Conservation (phyloP, 352 stramenopile species). For the Peronosclerospora sorghi region DNA sequence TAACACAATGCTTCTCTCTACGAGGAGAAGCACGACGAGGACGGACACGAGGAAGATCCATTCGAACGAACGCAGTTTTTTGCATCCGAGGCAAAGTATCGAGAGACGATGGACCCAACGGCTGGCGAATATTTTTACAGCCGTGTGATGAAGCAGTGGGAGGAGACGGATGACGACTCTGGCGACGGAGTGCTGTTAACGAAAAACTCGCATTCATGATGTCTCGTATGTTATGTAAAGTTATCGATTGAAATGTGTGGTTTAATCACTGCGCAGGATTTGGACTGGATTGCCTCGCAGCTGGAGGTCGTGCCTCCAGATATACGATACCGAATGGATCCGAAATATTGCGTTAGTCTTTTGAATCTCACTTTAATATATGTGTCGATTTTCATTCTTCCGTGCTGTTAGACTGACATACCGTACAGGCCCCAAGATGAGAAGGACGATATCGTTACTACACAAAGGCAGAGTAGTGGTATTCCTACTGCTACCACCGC, state of each 20-base stretch:
- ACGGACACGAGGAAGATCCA: conserved; percentile 3
- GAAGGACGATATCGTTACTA: conserved; percentile 1
- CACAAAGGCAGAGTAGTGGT: background rate
- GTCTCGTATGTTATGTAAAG: background rate
- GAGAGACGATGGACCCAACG: conserved; percentile 18
- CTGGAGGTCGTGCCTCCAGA: conserved; percentile 31
- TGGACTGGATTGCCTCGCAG: conserved; percentile 53
- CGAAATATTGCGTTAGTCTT: conserved; percentile 63
- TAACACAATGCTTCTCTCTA: conserved; percentile 75
- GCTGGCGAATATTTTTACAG: conserved; percentile 50
- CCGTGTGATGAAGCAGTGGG: conserved; percentile 52
- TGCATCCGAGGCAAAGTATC: conserved; percentile 40
- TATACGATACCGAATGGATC: conserved; percentile 55
- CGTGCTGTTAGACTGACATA: conserved; percentile 26
- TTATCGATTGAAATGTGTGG: background rate
- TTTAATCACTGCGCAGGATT: conserved; percentile 29
- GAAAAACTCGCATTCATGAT: background rate
- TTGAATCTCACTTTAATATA: too few relatives aligned
- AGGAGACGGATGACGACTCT: conserved; percentile 35
- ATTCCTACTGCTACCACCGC: too few relatives aligned
- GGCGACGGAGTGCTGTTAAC: conserved; percentile 33
- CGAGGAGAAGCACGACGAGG: conserved; percentile 23
- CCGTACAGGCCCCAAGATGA: conserved; percentile 19
- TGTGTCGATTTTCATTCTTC: too few relatives aligned
- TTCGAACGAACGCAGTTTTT: conserved; percentile 54